These are phyloP conservation scores for Kwoniella pini DNA, from an alignment of 768 basidiomycete genomes.

Conservation along the genomic window DNA sequence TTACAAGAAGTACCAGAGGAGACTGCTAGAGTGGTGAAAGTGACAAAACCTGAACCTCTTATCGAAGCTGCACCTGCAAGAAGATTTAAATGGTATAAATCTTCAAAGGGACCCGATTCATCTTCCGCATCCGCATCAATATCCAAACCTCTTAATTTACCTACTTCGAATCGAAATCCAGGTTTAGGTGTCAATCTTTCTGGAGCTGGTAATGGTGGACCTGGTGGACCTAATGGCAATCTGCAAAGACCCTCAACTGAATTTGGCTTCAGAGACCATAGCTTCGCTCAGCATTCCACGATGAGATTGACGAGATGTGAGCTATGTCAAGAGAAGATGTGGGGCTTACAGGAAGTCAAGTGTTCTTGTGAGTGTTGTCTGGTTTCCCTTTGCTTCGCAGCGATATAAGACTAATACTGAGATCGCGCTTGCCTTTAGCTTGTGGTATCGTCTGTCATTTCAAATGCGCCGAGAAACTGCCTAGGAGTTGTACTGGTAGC, in stretches of 20 bases:
- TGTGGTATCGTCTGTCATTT: constrained; percentile 86
- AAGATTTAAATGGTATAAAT: constrained; percentile 58
- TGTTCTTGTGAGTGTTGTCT: constrained; percentile 82
- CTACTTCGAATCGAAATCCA: constrained; percentile 25
- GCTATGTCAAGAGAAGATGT: constrained; percentile 96
- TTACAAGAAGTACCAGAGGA: constrained; percentile 55
- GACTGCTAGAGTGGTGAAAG: constrained; percentile 53
- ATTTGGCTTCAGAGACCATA: constrained; percentile 63
- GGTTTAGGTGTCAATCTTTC: constrained; percentile 15
- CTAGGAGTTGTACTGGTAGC: constrained; percentile 64
- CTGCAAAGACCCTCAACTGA: constrained; percentile 45
- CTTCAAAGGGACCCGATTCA: constrained; percentile 52
- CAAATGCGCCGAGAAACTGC: constrained; percentile 73
- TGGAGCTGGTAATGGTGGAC: background rate
- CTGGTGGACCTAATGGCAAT: background rate
- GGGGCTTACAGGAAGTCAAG: constrained; percentile 86
- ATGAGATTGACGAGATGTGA: constrained; percentile 90
- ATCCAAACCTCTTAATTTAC: constrained; percentile 44
- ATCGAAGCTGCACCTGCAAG: constrained; percentile 51
- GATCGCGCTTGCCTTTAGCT: too few relatives aligned
- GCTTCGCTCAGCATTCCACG: constrained; percentile 84
- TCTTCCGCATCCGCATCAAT: constrained; percentile 47
- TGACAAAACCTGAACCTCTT: constrained; percentile 44
- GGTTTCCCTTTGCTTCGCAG: too few relatives aligned
- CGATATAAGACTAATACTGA: too few relatives aligned